Evolutionary conservation across 1,139 yeast genomes (phyloP).

Genomic region (Blastobotrys arbuscula): DNA sequence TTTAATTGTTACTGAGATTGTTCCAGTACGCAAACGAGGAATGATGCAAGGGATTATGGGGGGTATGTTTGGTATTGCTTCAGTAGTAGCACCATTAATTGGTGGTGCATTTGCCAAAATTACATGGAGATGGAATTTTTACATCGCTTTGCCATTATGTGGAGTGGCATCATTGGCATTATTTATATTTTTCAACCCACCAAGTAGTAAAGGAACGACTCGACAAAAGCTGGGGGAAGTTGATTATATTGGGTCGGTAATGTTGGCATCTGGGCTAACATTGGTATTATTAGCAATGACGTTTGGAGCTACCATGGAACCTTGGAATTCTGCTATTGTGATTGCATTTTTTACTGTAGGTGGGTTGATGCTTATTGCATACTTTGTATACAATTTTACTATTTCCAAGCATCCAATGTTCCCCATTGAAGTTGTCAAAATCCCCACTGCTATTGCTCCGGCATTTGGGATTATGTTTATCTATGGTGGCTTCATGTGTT

Average conservation of each 20-base stretch:
- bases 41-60: conserved; percentile 49
- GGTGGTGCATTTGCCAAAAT: conserved; percentile 66
- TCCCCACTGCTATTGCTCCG: conserved; percentile 40
- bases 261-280: conserved; percentile 41
- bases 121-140: conserved; percentile 78
- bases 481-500: conserved; percentile 44
- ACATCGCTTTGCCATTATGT: conserved; percentile 63
- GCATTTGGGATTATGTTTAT: conserved; percentile 37
- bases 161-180: conserved; percentile 49
- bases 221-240: conserved; percentile 39
- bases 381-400: conserved; percentile 46
- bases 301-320: conserved; percentile 44
- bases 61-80: conserved; percentile 49
- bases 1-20: conserved; percentile 57
- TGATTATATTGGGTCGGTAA: conserved; percentile 46
- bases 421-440: conserved; percentile 38
- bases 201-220: conserved; percentile 41
- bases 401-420: conserved; percentile 45
- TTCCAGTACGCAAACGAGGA: conserved; percentile 55
- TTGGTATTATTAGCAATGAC: conserved; percentile 46
- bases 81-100: conserved; percentile 61
- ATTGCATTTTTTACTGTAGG: conserved; percentile 52
- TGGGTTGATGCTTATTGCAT: conserved; percentile 40
- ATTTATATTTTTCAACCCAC: conserved; percentile 47
- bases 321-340: conserved; percentile 53